Base-by-base conservation (phyloP, 2,329 filamentous ascomycete species). In the Colletotrichum tanaceti region DNA sequence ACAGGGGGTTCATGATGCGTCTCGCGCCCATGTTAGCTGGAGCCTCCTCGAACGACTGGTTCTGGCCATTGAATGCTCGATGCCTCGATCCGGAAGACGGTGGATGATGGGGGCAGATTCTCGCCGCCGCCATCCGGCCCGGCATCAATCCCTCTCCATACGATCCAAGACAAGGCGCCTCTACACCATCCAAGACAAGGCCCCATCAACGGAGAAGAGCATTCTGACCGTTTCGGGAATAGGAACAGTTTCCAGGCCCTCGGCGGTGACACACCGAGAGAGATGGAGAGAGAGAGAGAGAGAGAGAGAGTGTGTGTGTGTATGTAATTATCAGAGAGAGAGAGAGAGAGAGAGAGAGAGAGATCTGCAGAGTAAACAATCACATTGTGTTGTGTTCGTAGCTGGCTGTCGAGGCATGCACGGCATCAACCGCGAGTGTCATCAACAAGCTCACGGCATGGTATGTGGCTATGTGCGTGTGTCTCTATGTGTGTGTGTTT, bases 121-220 rank as follows among this genome's bases (percentile, higher is more conserved):
- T n/a, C n/a, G n/a, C 35, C 24, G 44, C n/a, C 11, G 24, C 18
- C 35, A 28, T 39, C 18, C 11, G n/a, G 13, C 32, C 52, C 50
- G 32, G 54, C 54, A 39, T 32, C 28, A 32, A 32, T 32, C 28
- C 28, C 7, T 44, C 28, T 28, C n/a, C 35, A 20, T 35, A 52
- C 28, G 24, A 47, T 43, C 55, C 53, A 69, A 61, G 62, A 69
- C 66, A 66, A 28, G n/a, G n/a, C n/a, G n/a, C n/a, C 28, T 28
- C n/a, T 24, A 20, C 20, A 52, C 28, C n/a, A 47, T 43, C 55
- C 53, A 69, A 61, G 62, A 69, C 66, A 66, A 28, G n/a, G 10
- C 28, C 57, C 50, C 66, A 57, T 66, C 62, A 43, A 65, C 22
- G 38, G 24, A 61, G 54, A 61, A 7, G 55, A n/a, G 28, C 28